Percentiles rank a stretch among this genome's conserved stretches.
phyloP scores from a whole-genome alignment of 2,329 filamentous ascomycete genomes.

The Colletotrichum paranaense region DNA sequence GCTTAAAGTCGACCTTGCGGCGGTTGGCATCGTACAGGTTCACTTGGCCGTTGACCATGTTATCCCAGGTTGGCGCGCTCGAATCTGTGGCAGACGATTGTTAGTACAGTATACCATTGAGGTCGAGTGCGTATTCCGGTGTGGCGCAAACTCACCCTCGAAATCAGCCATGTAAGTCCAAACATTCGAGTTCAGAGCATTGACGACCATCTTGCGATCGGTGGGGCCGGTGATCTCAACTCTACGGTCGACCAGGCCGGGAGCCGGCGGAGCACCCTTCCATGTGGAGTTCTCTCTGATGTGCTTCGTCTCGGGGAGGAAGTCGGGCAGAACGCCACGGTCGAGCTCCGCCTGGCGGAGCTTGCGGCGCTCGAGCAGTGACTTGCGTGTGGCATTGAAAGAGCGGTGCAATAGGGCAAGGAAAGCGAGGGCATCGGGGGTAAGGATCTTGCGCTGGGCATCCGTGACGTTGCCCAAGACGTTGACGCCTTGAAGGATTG shows the following conservation, averaged over 20 bases:
- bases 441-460: constrained; percentile 89
- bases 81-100: constrained; percentile 71
- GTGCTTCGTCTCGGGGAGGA: constrained; percentile 94
- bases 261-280: constrained; percentile 91
- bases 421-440: constrained; percentile 89
- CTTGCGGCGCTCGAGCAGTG: constrained; percentile 86
- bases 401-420: constrained; percentile 93
- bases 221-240: constrained; percentile 98
- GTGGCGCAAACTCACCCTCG: constrained; percentile 71
- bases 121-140: not conserved
- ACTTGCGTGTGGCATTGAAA: constrained; percentile 91
- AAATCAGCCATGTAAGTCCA: constrained; percentile 99
- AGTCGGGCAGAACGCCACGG: constrained; percentile 88
- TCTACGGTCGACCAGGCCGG: constrained; percentile 90
- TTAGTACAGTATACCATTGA: not conserved
- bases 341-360: constrained; percentile 93
- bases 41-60: constrained; percentile 98
- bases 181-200: constrained; percentile 93
- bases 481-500: constrained; percentile 58
- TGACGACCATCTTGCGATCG: constrained; percentile 99
- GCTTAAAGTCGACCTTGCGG: constrained; percentile 94
- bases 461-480: constrained; percentile 83
- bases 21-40: constrained; percentile 98
- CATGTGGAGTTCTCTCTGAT: constrained; percentile 95
- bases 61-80: constrained; percentile 96